Evolutionary conservation across 768 basidiomycete species (phyloP), one percentile per base, ranked within the genome.

Genomic region (Tricholoma hemisulphureum): DNA sequence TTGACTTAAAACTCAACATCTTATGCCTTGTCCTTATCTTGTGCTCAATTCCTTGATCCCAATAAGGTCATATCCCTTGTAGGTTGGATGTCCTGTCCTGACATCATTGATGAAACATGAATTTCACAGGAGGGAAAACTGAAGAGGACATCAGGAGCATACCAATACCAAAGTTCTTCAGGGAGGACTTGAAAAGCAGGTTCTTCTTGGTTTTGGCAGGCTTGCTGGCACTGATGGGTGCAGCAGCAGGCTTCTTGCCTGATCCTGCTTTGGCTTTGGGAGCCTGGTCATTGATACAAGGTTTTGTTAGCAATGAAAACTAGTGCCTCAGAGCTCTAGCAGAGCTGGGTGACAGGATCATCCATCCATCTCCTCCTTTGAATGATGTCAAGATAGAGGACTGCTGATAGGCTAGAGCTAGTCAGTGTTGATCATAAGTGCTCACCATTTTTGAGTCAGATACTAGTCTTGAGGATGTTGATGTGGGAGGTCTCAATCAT

Each of bases 161-260:
- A 97, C 95, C 95, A 60, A 98, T 95, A 71, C 93, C 93, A 73
- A 96, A 98, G 82, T 95, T 95, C 76, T 89, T 91, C 67, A 94
- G 85, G 60, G 72, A 80, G 55, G 93, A 73, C 81, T 98, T 95
- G 74, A 98, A 97, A 65, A 98, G 86, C 67, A 96, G 96, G 83
- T 98, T 98, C 81, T 95, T 96, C 75, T 86, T 86, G 34, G 74
- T 67, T 78, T 94, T 93, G 63, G 81, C 72, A 32, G 79, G 61
- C 77, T 92, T 92, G 81, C 82, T 82, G 67, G 87, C 87, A 71
- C 89, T 88, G 67, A 87, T 87, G 48, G 92, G 91, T 13, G 92
- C 89, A 57, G 88, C 82, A 63, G 92, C 92, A 64, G 89, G 90
- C 79, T 90, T 93, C 81, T 91, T 93, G 63, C 84, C 83, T 61